Base-by-base conservation (phyloP, 2,329 filamentous ascomycete species). In the Stachybotrys elegans region DNA sequence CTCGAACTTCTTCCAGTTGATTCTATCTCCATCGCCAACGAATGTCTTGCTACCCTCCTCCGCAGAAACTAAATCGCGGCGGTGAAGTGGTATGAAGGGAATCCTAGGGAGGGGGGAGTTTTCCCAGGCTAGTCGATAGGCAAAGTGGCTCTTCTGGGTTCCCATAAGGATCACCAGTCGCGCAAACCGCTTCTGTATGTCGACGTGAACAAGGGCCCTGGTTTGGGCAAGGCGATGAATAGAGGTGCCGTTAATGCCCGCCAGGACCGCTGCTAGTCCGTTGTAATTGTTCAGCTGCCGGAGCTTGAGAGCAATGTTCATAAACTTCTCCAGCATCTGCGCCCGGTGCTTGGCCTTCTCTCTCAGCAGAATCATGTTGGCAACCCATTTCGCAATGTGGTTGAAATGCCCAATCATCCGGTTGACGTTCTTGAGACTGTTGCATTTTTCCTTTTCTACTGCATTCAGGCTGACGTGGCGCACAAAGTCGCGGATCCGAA, bases 1-100 rank as follows among this genome's bases (percentile, higher is more conserved):
- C 65, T 97, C 92, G 57, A 97, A 98, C 62, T 98, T 98, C 66
- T 86, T 90, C 93, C 93, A 98, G 62, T 97, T 97, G 61, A 98
- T 88, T 42, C 88, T 76, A 50, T 88, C 80, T 48, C 81, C 76
- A 3, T 79, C 75, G 7, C 86, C 88, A 2, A 97, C 72, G 61
- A 95, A 92, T 0, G 93, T 97, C 57, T 81, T 81, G 64, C 93
- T 96, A 25, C 92, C 93, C 65, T 95, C 88, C 58, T 95, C 89
- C 1, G 93, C 92, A 12, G 87, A 89, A 2, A 95, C 89, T 20
- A 98, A 75, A 66, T 98, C 93, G 51, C 91, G 80, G 35, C 88
- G 81, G 59, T 95, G 89, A 22, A 97, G 75, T 3, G 93, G 92
- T 41, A 97, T 83, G 62, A 95, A 97, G 0, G 93, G 93, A 37